phyloP scores from a whole-genome alignment of 2,329 filamentous ascomycete genomes.

The Fusarium tricinctum region DNA sequence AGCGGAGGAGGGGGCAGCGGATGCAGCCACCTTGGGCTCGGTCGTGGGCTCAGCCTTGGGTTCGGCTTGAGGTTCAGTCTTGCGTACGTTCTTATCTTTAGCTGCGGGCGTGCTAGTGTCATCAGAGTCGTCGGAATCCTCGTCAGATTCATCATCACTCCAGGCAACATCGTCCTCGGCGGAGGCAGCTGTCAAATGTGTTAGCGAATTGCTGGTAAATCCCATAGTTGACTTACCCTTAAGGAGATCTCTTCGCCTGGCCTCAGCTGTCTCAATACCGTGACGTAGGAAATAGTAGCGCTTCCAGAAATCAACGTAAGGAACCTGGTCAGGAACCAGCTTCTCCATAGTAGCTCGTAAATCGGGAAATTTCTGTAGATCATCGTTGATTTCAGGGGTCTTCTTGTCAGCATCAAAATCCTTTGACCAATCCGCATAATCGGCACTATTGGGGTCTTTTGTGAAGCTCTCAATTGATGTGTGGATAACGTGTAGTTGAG shows the following conservation, averaged over 20 bases:
- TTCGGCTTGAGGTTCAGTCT: constrained; percentile 56
- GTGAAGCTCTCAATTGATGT: constrained; percentile 85
- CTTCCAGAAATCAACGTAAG: constrained; percentile 92
- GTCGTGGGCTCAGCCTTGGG: constrained; percentile 51
- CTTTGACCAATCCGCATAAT: constrained; percentile 81
- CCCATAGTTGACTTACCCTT: constrained; percentile 74
- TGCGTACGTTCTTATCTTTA: constrained; percentile 51
- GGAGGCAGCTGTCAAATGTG: constrained; percentile 67
- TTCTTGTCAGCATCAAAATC: constrained; percentile 85
- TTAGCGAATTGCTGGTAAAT: constrained; percentile 27
- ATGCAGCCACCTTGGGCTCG: constrained; percentile 54
- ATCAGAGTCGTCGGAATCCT: constrained; percentile 45
- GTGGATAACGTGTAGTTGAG: constrained; percentile 95
- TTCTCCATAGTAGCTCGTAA: constrained; percentile 92
- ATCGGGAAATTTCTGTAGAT: constrained; percentile 89
- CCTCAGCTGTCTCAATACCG: constrained; percentile 93
- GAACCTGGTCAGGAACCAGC: constrained; percentile 91
- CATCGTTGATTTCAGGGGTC: constrained; percentile 84
- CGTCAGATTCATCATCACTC: constrained; percentile 74
- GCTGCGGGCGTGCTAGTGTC: constrained; percentile 38
- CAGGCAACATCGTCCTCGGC: constrained; percentile 79
- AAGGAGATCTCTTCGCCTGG: constrained; percentile 86
- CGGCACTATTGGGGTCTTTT: constrained; percentile 80
- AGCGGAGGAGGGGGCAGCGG: constrained; percentile 71
- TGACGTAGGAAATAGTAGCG: constrained; percentile 96